phyloP scores from a whole-genome alignment of 1,284 basidiomycete species.

The Tilletiopsis washingtonensis region DNA sequence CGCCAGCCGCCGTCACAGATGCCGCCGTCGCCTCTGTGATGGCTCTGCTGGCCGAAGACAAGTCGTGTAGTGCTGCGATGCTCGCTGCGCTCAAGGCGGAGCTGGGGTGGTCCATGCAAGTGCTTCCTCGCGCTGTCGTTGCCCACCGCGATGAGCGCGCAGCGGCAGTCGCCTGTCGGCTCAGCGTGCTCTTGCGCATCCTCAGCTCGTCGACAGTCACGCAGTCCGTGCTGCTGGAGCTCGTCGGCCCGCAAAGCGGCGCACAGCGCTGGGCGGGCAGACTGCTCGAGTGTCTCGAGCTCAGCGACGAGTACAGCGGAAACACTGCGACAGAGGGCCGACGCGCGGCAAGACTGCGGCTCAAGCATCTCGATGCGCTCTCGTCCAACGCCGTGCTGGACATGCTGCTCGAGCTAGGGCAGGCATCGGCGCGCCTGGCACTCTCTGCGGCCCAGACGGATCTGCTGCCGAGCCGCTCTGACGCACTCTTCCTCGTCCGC shows the following conservation, averaged over 20 bases:
- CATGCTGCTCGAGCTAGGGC: not conserved
- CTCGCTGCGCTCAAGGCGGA: not conserved
- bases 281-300: not conserved
- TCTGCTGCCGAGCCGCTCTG: too few relatives aligned
- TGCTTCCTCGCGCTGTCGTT: not conserved
- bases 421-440: too few relatives aligned
- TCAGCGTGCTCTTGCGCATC: not conserved
- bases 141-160: not conserved
- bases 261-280: too few relatives aligned
- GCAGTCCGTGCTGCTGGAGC: not conserved
- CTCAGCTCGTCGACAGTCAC: not conserved
- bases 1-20: not conserved
- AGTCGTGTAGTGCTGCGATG: too few relatives aligned
- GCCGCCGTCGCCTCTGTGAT: not conserved
- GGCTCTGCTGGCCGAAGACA: too few relatives aligned
- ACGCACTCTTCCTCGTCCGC: not conserved
- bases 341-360: too few relatives aligned
- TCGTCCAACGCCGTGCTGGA: not conserved
- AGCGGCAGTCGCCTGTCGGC: not conserved
- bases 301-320: not conserved
- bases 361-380: not conserved
- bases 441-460: too few relatives aligned
- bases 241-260: not conserved
- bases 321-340: too few relatives aligned
- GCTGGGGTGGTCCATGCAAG: not conserved